phyloP scores from a whole-genome alignment of 139 green algal genomes.

The Parachlorella kessleri region DNA sequence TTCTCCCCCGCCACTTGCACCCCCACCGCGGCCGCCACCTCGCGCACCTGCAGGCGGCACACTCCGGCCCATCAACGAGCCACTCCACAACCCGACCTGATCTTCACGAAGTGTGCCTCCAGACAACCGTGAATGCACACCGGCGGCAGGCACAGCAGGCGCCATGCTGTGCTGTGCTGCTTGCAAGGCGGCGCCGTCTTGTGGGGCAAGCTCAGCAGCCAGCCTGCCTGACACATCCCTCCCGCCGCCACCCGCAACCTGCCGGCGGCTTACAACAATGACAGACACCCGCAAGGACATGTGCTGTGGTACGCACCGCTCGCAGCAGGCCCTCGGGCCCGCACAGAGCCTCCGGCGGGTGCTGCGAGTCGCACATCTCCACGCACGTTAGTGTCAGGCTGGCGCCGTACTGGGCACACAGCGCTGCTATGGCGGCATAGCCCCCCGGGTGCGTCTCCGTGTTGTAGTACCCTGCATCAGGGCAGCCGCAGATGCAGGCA shows the following conservation, averaged over 20 bases:
- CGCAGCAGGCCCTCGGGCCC: conserved; percentile 88
- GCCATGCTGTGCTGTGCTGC: no score
- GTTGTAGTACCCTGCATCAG: conserved; percentile 91
- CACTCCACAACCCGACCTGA: no score
- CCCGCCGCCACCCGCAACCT: no score
- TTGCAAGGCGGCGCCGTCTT: no score
- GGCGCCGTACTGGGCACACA: conserved; percentile 74
- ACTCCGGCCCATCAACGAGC: no score
- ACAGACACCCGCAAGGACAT: no score
- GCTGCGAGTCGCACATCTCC: conserved; percentile 97
- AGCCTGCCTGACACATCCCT: not conserved
- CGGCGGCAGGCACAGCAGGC: no score
- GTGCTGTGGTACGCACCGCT: conserved; percentile 33
- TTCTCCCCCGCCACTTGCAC: conserved; percentile 91
- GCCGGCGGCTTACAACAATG: no score
- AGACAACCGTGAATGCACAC: no score
- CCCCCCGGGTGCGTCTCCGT: conserved; percentile 67
- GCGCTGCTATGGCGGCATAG: conserved; percentile 74
- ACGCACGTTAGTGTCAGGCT: conserved; percentile 96
- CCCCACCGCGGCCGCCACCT: conserved; percentile 51
- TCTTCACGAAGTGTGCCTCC: no score
- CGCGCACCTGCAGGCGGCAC: conserved; percentile 80
- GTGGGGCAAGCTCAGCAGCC: not conserved
- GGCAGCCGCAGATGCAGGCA: not conserved
- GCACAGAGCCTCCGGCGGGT: conserved; percentile 84